These are phyloP conservation scores for Isoetes taiwanensis DNA, from an alignment of 75 land plant species.

Conservation along the genomic window DNA sequence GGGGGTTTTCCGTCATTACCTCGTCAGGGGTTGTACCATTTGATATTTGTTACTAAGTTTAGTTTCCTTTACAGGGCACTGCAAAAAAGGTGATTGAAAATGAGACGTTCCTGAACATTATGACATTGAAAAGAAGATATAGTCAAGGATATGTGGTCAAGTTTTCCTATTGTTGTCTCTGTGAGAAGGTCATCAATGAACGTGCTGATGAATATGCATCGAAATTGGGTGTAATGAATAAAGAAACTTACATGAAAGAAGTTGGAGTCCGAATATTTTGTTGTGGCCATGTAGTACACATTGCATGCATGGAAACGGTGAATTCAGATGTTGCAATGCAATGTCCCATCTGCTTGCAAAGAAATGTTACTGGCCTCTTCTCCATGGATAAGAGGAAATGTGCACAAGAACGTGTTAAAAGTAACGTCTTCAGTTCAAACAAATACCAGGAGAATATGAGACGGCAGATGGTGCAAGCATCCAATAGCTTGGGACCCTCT, in stretches of 20 bases:
- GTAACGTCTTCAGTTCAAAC: conserved; percentile 16
- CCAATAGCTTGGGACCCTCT: conserved; percentile 15
- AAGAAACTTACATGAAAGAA: neutral
- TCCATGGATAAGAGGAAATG: conserved; percentile 6
- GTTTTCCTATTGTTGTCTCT: conserved; percentile 54
- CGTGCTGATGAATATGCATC: conserved; percentile 12
- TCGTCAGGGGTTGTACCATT: too few relatives aligned
- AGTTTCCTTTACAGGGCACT: conserved; percentile 46
- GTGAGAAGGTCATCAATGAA: conserved; percentile 36
- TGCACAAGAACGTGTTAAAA: conserved; percentile 34
- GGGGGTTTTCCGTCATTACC: too few relatives aligned
- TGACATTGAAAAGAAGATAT: conserved; percentile 57
- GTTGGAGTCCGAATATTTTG: conserved; percentile 39
- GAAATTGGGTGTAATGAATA: neutral
- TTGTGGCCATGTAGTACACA: conserved; percentile 82
- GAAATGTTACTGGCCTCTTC: too few relatives aligned
- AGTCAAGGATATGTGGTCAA: conserved; percentile 69
- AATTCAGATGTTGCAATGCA: neutral
- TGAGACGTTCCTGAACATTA: conserved; percentile 70
- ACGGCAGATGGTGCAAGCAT: conserved; percentile 11
- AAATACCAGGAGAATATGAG: conserved; percentile 23
- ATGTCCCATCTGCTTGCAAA: neutral
- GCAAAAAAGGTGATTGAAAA: conserved; percentile 89
- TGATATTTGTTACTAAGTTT: too few relatives aligned
- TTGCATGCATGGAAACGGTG: conserved; percentile 45